Evolutionary conservation across 352 stramenopile genomes (phyloP).

Genomic region (Pythium sp.): DNA sequence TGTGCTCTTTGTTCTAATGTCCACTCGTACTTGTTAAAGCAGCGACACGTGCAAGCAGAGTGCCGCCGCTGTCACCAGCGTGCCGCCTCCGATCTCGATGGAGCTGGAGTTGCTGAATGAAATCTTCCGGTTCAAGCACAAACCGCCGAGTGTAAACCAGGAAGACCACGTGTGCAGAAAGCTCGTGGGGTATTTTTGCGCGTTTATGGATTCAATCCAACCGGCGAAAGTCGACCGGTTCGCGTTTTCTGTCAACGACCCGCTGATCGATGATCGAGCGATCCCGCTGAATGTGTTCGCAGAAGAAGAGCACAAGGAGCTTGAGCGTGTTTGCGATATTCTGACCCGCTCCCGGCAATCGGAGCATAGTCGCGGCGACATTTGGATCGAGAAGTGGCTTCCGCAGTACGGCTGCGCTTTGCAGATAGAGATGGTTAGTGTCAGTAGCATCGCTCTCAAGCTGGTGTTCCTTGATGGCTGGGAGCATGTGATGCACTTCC

Average conservation of each 20-base stretch:
- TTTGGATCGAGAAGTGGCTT: conserved; percentile 40
- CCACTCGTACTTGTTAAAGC: not conserved
- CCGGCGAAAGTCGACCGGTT: conserved; percentile 9
- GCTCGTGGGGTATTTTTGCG: conserved; percentile 21
- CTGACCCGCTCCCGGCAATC: conserved; percentile 10
- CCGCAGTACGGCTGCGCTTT: conserved; percentile 44
- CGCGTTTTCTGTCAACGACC: conserved; percentile 19
- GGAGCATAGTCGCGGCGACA: conserved; percentile 17
- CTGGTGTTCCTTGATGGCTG: not conserved
- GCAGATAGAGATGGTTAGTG: not conserved
- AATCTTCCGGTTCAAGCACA: conserved; percentile 48
- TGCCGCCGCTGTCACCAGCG: too few species aligned
- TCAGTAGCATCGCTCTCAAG: conserved; percentile 1
- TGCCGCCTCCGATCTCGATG: not conserved
- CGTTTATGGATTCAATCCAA: conserved; percentile 19
- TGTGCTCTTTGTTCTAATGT: not conserved
- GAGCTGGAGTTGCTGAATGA: conserved; percentile 23
- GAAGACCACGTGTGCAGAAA: conserved; percentile 20
- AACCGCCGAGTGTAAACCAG: conserved; percentile 31
- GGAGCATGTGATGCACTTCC: conserved; percentile 27
- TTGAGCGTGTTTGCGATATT: conserved; percentile 18
- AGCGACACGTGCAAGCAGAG: not conserved
- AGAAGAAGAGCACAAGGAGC: conserved; percentile 22
- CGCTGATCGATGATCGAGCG: conserved; percentile 19
- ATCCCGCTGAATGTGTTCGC: conserved; percentile 26